phyloP scores from a whole-genome alignment of 1,284 basidiomycete species.

The Ceratobasidium sp. region DNA sequence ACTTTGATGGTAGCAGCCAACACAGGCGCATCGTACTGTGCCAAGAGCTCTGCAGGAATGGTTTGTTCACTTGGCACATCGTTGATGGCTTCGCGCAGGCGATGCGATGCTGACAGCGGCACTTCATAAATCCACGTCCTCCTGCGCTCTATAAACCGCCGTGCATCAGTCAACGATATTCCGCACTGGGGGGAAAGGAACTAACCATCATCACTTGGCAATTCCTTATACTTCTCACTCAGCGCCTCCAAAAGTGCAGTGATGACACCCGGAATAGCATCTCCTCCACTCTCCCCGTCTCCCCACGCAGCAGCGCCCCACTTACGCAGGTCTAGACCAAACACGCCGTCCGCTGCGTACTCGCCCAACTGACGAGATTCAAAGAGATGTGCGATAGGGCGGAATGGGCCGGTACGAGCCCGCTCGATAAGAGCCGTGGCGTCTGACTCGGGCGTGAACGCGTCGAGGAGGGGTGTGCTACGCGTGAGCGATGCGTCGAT shows the following conservation, averaged over 20 bases:
- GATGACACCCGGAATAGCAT: constrained; percentile 78
- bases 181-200: constrained; percentile 46
- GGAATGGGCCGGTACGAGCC: constrained; percentile 90
- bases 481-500: constrained; percentile 69
- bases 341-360: constrained; percentile 80
- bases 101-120: constrained; percentile 78
- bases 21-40: constrained; percentile 86
- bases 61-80: constrained; percentile 74
- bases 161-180: constrained; percentile 23
- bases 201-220: constrained; percentile 75
- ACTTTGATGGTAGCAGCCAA: constrained; percentile 83
- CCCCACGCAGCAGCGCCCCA: constrained; percentile 71
- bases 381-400: constrained; percentile 84
- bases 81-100: constrained; percentile 86
- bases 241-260: constrained; percentile 76
- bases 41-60: constrained; percentile 74
- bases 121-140: constrained; percentile 90
- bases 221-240: constrained; percentile 72
- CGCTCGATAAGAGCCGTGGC: constrained; percentile 86
- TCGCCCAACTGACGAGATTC: constrained; percentile 81
- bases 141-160: constrained; percentile 74
- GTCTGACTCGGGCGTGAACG: constrained; percentile 76
- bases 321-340: constrained; percentile 88
- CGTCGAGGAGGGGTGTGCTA: constrained; percentile 21
- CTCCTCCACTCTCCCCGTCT: constrained; percentile 63